These are phyloP conservation scores for Corynascus novoguineensis DNA, from an alignment of 495 filamentous ascomycete genomes.

Conservation along the genomic window DNA sequence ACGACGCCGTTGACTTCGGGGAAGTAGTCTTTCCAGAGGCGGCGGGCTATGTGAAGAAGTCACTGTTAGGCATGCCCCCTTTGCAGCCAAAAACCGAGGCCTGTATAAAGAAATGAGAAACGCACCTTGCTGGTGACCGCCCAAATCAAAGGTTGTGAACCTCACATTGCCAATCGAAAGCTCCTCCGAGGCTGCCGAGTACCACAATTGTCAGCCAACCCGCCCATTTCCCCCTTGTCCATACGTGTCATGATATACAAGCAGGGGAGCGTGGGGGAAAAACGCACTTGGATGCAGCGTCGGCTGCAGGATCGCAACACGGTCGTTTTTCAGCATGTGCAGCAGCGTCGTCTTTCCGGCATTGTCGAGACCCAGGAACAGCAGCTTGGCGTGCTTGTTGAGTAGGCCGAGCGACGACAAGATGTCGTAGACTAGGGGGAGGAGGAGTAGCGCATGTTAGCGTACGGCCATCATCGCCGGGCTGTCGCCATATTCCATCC, in stretches of 20 bases:
- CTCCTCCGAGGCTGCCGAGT: conserved; percentile 90
- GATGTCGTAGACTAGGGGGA: conserved; percentile 74
- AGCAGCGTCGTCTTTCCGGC: conserved; percentile 93
- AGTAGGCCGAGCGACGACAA: conserved; percentile 83
- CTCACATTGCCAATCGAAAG: conserved; percentile 92
- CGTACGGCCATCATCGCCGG: background rate
- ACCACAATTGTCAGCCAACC: conserved; percentile 19
- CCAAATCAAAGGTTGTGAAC: conserved; percentile 96
- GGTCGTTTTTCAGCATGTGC: conserved; percentile 96
- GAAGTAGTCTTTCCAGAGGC: conserved; percentile 98
- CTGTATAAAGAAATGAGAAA: conserved; percentile 3
- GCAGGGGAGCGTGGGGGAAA: background rate
- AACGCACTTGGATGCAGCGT: conserved; percentile 81
- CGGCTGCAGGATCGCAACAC: conserved; percentile 87
- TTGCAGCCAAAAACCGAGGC: background rate
- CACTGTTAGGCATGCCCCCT: background rate
- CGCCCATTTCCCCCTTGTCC: conserved; percentile 8
- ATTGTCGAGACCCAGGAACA: conserved; percentile 94
- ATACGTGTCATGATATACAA: background rate
- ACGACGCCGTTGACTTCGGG: conserved; percentile 97
- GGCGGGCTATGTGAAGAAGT: conserved; percentile 57
- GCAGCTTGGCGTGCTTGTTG: conserved; percentile 94
- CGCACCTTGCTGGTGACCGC: conserved; percentile 93
- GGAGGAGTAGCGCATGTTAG: background rate
- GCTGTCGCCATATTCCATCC: too few relatives aligned